Base-by-base conservation (phyloP, 2,329 filamentous ascomycete genomes). In the Huntiella abstrusa region DNA sequence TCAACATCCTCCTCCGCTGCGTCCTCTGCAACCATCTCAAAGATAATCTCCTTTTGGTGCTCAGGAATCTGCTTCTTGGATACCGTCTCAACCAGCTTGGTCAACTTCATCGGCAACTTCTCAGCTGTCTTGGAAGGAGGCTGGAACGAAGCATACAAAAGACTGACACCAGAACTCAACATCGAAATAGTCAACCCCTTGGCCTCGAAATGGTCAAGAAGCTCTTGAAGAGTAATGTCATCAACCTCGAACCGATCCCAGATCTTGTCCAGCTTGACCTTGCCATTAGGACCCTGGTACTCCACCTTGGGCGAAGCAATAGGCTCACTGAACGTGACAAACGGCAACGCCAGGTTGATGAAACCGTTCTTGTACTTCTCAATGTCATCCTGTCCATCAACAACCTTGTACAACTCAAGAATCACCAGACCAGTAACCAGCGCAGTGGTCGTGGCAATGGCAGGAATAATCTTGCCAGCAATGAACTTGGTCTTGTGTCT, bases 321-420 rank as follows among this genome's bases (percentile, higher is more conserved):
- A 2, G 91, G 91, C 65, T 98, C 91, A 57, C 85, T 93, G 73
- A 98, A 98, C 35, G 88, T 88, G 55, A 98, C 94, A 73, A 98
- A 96, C 1, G 91, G 91, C 52, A 98, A 67, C 1, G 91, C 91
- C 54, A 98, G 66, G 65, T 98, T 98, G 64, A 96, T 72, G 63
- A 98, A 98, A 12, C 91, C 91, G 59, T 98, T 98, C 75, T 96
- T 96, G 77, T 92, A 98, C 64, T 96, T 83, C 65, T 96, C 91
- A 53, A 95, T 80, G 55, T 96, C 85, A n/a, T 73, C 75, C 70
- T 98, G 95, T 58, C 86, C 88, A 57, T 96, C 91, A 40, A 98
- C 70, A 52, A 98, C 75, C 75, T 98, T 98, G 78, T 84, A 95
- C 41, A 96, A 67, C 67, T 98, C 91, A 40, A 98, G 67, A 12